phyloP scores from a whole-genome alignment of 441 rosid genomes.

The Theobroma grandiflorum region DNA sequence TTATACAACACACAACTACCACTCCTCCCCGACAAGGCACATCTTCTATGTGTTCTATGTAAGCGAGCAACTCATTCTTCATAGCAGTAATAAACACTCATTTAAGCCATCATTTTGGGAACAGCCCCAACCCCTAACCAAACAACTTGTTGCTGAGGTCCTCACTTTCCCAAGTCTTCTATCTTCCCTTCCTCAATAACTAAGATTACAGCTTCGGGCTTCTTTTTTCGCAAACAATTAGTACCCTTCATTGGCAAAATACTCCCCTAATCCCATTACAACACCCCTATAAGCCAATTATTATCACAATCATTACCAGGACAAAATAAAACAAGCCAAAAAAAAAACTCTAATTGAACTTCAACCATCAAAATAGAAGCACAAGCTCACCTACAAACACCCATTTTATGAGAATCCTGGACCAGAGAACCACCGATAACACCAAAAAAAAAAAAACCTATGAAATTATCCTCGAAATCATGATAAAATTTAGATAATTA shows the following conservation, averaged over 20 bases:
- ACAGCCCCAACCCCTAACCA: slow-evolving; percentile 3
- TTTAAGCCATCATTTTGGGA: slow-evolving; percentile 7
- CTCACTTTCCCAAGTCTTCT: not conserved
- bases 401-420: not conserved
- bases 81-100: not conserved
- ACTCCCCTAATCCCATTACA: not conserved
- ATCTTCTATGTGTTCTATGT: not conserved
- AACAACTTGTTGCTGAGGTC: not conserved
- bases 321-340: not conserved
- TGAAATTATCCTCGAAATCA: not conserved
- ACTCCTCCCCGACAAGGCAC: not conserved
- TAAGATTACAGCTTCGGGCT: not conserved
- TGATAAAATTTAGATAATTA: not conserved
- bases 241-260: not conserved
- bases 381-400: not conserved
- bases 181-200: not conserved
- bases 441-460: not conserved
- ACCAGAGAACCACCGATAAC: not conserved
- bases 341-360: not conserved
- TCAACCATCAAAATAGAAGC: slow-evolving; percentile 3
- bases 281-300: slow-evolving; percentile 7
- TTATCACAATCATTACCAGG: not conserved
- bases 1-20: not conserved
- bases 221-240: not conserved
- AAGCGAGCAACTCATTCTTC: not conserved